Evolutionary conservation across 1,139 yeast genomes (phyloP), one percentile per base, ranked within the genome.

Genomic region (Barnettozyma hawaiiensis): DNA sequence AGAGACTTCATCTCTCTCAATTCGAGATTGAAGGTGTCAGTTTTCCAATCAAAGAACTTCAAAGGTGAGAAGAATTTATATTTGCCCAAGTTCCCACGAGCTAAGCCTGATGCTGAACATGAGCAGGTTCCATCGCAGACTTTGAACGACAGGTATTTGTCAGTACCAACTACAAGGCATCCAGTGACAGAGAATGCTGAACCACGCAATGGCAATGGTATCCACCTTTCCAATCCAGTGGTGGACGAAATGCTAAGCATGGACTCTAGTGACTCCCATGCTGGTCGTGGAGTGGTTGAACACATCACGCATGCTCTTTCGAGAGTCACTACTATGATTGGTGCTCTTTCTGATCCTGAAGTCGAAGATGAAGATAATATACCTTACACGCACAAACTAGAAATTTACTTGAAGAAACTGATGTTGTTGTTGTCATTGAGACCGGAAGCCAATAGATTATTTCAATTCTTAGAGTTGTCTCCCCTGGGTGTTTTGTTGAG

Each of bases 401-500:
- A 79, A 48, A 68, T 70, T 16, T 92, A 90, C 58, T 68, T 92
- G 46, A 73, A 76, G 40, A 73, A 76, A 14, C 65, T 90, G 45
- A 73, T 83, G 45, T 66, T 70, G 20, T 65, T 73, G 11, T 72
- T 86, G 39, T 75, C 81, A 3, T 72, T 87, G 57, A 75, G 81
- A 40, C 87, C 96, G 0, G 96, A 86, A 54, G 81, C 95, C 0
- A 87, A 89, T 57, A 71, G 83, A 46, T 60, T 92, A 15, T 85
- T 90, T 55, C 89, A 84, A 49, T 92, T 92, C 60, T 78, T 92
- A 50, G 98, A 92, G 57, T 67, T 92, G 16, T 87, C 97, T 0
- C 95, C 96, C 2, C 76, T 92, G 53, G 86, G 95, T 10, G 78
- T 95, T 19, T 69, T 90, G 38, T 68, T 92, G 36, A 83, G 94